Percentiles rank a stretch among this genome's conserved stretches.
These are phyloP conservation scores for Phytopythium cucurbitacearum DNA, from an alignment of 352 stramenopile species.

Conservation along the genomic window DNA sequence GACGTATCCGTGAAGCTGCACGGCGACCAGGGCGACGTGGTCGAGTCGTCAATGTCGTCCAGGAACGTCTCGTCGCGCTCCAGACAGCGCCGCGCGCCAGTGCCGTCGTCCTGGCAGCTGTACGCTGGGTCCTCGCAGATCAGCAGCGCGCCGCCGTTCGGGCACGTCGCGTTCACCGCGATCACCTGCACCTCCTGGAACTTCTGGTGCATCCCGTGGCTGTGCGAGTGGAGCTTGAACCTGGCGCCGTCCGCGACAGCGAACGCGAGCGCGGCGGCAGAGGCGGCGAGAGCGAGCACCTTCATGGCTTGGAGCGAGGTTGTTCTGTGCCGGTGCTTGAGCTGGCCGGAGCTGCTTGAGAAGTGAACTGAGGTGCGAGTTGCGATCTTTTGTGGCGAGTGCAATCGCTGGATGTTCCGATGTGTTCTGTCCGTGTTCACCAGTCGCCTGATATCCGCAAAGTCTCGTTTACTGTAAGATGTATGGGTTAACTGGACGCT, in stretches of 20 bases:
- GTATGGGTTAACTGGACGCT: no score
- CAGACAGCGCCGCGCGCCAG: conserved; percentile 28
- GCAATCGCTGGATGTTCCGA: no score
- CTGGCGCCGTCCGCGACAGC: conserved; percentile 2
- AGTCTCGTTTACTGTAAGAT: no score
- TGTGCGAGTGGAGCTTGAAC: conserved; percentile 13
- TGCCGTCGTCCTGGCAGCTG: conserved; percentile 36
- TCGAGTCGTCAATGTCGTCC: conserved; percentile 29
- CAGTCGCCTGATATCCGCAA: no score
- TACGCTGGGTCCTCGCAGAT: conserved; percentile 35
- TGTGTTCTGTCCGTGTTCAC: no score
- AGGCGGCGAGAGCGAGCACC: conserved; percentile 12
- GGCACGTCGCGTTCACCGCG: conserved; percentile 30
- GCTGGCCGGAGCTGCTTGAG: conserved; percentile 4
- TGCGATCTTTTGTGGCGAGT: no score
- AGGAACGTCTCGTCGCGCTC: conserved; percentile 36
- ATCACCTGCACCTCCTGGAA: conserved; percentile 47
- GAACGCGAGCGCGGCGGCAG: conserved; percentile 12
- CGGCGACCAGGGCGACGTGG: conserved; percentile 31
- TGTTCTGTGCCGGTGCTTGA: not conserved
- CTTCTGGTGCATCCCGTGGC: conserved; percentile 32
- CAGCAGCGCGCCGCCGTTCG: conserved; percentile 37
- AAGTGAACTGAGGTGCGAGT: conserved; percentile 7
- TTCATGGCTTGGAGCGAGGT: conserved; percentile 11
- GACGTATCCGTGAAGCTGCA: conserved; percentile 27